phyloP scores from a whole-genome alignment of 2,329 filamentous ascomycete species.

The Microcyclospora tardicrescens region DNA sequence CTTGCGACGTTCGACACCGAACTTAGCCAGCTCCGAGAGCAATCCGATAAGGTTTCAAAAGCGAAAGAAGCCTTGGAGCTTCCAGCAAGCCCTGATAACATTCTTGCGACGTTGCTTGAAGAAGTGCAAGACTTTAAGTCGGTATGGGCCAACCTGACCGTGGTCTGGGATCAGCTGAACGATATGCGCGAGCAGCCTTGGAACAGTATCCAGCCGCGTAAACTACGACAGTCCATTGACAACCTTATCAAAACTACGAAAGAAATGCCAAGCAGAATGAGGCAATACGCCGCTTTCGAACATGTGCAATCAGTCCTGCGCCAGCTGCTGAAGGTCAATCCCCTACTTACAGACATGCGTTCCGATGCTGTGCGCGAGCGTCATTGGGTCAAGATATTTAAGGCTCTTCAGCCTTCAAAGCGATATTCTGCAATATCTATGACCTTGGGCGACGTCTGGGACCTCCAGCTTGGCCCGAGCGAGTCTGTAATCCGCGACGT shows the following conservation, averaged over 20 bases:
- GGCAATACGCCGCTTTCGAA: conserved; percentile 98
- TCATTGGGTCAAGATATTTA: conserved; percentile 98
- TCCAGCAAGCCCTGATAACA: conserved; percentile 63
- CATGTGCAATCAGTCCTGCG: conserved; percentile 88
- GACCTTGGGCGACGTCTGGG: conserved; percentile 98
- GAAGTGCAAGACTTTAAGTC: conserved; percentile 98
- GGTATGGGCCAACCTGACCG: conserved; percentile 89
- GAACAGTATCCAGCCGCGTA: conserved; percentile 90
- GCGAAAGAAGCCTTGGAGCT: conserved; percentile 95
- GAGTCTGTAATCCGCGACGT: conserved; percentile 85
- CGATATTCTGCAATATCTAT: conserved; percentile 88
- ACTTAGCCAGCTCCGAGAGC: conserved; percentile 71
- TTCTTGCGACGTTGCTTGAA: conserved; percentile 75
- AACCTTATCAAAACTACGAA: conserved; percentile 94
- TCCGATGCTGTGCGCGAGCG: conserved; percentile 92
- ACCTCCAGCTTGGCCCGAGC: conserved; percentile 77
- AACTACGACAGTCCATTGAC: conserved; percentile 79
- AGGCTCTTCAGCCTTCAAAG: conserved; percentile 81
- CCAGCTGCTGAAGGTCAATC: conserved; percentile 80
- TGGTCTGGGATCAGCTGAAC: conserved; percentile 92
- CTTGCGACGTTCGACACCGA: conserved; percentile 71
- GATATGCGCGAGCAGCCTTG: conserved; percentile 85
- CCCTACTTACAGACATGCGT: conserved; percentile 77
- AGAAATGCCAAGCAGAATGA: conserved; percentile 97
- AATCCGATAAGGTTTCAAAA: conserved; percentile 86